These are phyloP conservation scores for Litchi chinensis DNA, from an alignment of 345 rosid species.

Conservation along the genomic window DNA sequence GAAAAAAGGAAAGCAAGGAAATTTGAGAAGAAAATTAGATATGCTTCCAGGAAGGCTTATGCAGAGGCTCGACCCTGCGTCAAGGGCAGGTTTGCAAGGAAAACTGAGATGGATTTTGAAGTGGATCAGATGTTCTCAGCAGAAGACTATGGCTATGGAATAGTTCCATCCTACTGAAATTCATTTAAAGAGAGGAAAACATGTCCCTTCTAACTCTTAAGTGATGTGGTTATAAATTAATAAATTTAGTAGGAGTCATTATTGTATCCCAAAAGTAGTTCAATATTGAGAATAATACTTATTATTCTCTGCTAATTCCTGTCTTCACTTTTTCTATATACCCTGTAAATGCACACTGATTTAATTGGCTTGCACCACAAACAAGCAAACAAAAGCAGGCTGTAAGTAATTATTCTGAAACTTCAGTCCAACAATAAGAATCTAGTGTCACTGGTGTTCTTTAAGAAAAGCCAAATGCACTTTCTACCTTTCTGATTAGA, in stretches of 20 bases:
- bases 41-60: no score
- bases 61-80: no score
- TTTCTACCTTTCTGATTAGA: constrained; percentile 11
- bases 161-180: constrained; percentile 61
- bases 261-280: background rate
- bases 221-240: constrained; percentile 15
- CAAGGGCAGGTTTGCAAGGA: no score
- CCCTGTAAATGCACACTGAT: background rate
- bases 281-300: background rate
- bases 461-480: constrained; percentile 11
- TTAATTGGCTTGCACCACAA: background rate
- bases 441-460: background rate
- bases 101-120: constrained; percentile 28
- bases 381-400: background rate
- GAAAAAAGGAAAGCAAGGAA: no score
- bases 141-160: constrained; percentile 55
- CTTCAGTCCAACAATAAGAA: constrained; percentile 16
- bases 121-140: constrained; percentile 65
- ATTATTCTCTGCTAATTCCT: background rate
- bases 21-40: no score
- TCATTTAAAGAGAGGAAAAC: background rate
- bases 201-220: no score
- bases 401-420: constrained; percentile 1
- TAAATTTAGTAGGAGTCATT: background rate
- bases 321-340: constrained; percentile 1